Evolutionary conservation across 2,329 filamentous ascomycete genomes (phyloP), one percentile per base, ranked within the genome.

Genomic region (Lasiodiplodia sp.): DNA sequence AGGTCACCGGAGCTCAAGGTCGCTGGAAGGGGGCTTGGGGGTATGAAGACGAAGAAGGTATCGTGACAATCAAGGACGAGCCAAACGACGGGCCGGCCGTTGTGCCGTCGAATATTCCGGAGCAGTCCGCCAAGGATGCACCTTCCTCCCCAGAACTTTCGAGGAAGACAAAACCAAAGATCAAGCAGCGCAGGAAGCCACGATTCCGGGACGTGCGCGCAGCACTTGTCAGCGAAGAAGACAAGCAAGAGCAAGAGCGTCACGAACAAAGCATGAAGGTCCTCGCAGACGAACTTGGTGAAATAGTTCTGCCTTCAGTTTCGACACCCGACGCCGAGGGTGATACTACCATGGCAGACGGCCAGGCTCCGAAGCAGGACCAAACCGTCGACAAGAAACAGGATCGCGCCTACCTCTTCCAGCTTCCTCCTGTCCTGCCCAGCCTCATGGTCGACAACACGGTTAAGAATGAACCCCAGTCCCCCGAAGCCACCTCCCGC

Each of bases 351-450:
- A 82, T 83, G 80, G 69, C 70, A 12, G 76, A 76, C 31, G 73
- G 51, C 23, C 23, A 49, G 37, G 38, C 47, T 37, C 51, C 40
- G 28, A 56, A 64, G 58, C 31, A 68, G 38, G 70, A 44, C 69
- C 65, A 12, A 55, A 69, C 25, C 71, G 73, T 80, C 72, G 83
- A 80, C 64, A 80, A 81, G 52, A 81, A 83, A 21, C 79, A 85
- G 44, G 85, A 88, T 66, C 84, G 86, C 68, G 82, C 88, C 66
- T 90, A 90, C 75, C 81, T 90, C 64, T 87, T 90, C 76, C 88
- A 90, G 76, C 86, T 90, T 73, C 88, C 88, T 14, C 87, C 88
- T 0, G 82, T 88, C 69, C 85, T 89, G 4, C 88, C 88, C 5
- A 85, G 86, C 69, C 82, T 90, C 28, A 72, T 81, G 44, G 74